Conservation (phyloP, 768 basidiomycete genomes). For the Naganishia onofrii region DNA sequence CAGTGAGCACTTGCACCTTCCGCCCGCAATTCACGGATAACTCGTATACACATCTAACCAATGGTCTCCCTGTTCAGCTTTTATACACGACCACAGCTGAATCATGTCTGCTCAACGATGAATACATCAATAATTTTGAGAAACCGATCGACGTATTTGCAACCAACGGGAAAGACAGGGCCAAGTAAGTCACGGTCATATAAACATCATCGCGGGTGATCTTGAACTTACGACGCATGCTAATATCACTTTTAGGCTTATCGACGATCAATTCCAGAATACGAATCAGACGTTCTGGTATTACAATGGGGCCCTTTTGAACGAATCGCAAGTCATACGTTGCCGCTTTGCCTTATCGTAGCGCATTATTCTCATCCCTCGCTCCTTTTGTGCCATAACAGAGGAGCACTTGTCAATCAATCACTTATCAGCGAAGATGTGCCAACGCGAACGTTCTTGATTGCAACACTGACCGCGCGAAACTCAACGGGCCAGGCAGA, state of each 20-base stretch:
- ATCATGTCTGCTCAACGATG: slow-evolving; percentile 71
- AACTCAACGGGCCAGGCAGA: slow-evolving; percentile 59
- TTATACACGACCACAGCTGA: slow-evolving; percentile 71
- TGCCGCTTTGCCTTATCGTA: not conserved
- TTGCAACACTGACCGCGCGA: slow-evolving; percentile 66
- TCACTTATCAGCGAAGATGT: slow-evolving; percentile 33
- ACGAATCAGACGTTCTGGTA: slow-evolving; percentile 60
- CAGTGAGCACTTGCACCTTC: slow-evolving; percentile 57
- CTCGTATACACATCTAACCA: not conserved
- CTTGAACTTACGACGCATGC: not conserved
- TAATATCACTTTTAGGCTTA: slow-evolving; percentile 53
- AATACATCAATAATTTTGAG: slow-evolving; percentile 67
- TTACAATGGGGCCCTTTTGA: slow-evolving; percentile 63
- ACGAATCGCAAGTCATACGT: slow-evolving; percentile 52
- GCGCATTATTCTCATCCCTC: not conserved
- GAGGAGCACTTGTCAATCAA: slow-evolving; percentile 40
- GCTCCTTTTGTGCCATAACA: slow-evolving; percentile 15
- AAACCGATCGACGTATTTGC: slow-evolving; percentile 55
- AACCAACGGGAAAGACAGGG: slow-evolving; percentile 63
- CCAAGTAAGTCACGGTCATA: slow-evolving; percentile 54
- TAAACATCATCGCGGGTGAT: not conserved
- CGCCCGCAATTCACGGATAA: not conserved
- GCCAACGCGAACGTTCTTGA: slow-evolving; percentile 57
- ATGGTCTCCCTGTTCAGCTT: slow-evolving; percentile 57
- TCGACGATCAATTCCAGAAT: slow-evolving; percentile 60